These are phyloP conservation scores for Candida sithepensis DNA, from an alignment of 805 yeast species.

Conservation along the genomic window DNA sequence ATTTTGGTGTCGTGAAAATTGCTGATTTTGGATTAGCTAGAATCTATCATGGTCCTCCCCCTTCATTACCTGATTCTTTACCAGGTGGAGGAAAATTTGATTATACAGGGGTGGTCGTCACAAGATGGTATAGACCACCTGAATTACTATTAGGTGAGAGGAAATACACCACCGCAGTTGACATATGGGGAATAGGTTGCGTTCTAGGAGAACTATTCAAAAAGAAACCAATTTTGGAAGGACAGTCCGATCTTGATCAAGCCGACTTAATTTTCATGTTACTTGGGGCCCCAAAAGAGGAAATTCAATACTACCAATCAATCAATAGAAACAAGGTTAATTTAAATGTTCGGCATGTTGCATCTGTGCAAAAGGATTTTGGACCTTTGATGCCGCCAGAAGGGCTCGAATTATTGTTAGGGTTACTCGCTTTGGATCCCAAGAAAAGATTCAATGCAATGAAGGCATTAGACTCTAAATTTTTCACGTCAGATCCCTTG, in stretches of 20 bases:
- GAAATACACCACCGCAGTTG: slow-evolving; percentile 89
- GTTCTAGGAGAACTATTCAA: slow-evolving; percentile 89
- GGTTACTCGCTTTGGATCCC: slow-evolving; percentile 70
- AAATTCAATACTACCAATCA: slow-evolving; percentile 56
- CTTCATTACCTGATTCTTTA: slow-evolving; percentile 16
- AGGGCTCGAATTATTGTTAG: slow-evolving; percentile 56
- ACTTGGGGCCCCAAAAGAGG: slow-evolving; percentile 71
- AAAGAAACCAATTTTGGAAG: slow-evolving; percentile 79
- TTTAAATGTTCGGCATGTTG: slow-evolving; percentile 24
- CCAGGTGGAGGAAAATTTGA: slow-evolving; percentile 55
- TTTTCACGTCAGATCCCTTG: slow-evolving; percentile 63
- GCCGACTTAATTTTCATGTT: slow-evolving; percentile 75
- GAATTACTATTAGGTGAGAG: slow-evolving; percentile 85
- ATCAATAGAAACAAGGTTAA: slow-evolving; percentile 53
- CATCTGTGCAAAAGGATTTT: slow-evolving; percentile 51
- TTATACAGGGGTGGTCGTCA: slow-evolving; percentile 73
- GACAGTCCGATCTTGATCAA: slow-evolving; percentile 84
- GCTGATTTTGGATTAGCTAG: slow-evolving; percentile 97
- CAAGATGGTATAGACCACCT: slow-evolving; percentile 97
- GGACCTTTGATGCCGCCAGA: slow-evolving; percentile 29
- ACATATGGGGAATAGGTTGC: slow-evolving; percentile 97
- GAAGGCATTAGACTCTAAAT: slow-evolving; percentile 68
- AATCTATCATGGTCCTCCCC: slow-evolving; percentile 37
- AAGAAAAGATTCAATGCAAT: slow-evolving; percentile 69
- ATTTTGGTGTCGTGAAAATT: slow-evolving; percentile 72